Evolutionary conservation across 257 asterid genomes (phyloP), one percentile per base, ranked within the genome.

Genomic region (Misopates orontium): DNA sequence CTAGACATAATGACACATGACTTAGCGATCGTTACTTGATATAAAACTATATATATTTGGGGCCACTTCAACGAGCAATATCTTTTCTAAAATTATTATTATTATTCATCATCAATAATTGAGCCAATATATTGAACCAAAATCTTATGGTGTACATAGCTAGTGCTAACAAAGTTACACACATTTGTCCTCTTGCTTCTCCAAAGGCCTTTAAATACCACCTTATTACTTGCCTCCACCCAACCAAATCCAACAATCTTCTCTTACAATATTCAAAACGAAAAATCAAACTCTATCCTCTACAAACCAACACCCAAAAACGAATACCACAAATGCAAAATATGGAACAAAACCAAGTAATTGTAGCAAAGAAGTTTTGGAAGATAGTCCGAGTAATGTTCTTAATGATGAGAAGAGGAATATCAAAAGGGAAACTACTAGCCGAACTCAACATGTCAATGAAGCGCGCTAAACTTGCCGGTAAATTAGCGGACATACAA

Each of bases 401-500:
- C 53, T 81, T 79, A 85, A 82, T 91, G 98, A 16, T 91, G 51
- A 71, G 86, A 9, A 85, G 87, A 77, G 90, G 95, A 0, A 70
- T 91, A 15, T 82, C 93, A 19, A 89, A 89, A 71, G 73, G 79
- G 1, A 91, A 89, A 21, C 17, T 89, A 8, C 42, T 89, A 23
- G 70, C 81, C 1, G 89, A 91, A 62, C 81, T 91, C 74, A 79
- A 54, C 84, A 48, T 78, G 70, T 56, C 83, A 69, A 61, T 87
- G 82, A 87, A 87, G 56, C 87, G 96, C 4, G 84, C 93, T 75
- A 91, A 91, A 70, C 71, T 89, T 6, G 95, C 95, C 50, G 89
- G 98, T 0, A 91, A 91, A 47, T 17, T 63, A 66, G 77, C 82
- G 3, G 83, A 95, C 56, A 64, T 89, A 10, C 90, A 91, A 16